Evolutionary conservation across 2,329 filamentous ascomycete species (phyloP).

Genomic region (Pseudogymnoascus sp.): DNA sequence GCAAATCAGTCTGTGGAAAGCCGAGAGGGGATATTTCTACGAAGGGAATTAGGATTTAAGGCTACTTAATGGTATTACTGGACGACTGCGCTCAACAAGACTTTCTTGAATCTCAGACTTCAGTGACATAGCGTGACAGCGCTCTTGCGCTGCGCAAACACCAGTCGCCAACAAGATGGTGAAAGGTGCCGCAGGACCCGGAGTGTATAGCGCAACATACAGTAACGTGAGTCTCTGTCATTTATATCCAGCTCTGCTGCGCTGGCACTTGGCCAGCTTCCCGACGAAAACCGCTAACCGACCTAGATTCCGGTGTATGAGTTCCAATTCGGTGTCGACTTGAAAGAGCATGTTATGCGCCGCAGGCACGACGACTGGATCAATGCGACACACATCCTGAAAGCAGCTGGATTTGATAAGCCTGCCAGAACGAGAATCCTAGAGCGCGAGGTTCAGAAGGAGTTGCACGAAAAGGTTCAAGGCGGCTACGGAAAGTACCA

Average conservation of each 20-base stretch:
- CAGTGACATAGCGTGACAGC: background rate
- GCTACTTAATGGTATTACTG: background rate
- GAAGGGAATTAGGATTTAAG: background rate
- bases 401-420: slow-evolving; percentile 95
- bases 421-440: slow-evolving; percentile 89
- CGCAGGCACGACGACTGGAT: slow-evolving; percentile 92
- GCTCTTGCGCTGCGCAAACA: background rate
- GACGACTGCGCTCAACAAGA: background rate
- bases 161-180: slow-evolving; percentile 23
- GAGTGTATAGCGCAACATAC: slow-evolving; percentile 60
- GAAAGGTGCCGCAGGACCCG: slow-evolving; percentile 23
- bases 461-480: slow-evolving; percentile 94
- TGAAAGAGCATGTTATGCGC: slow-evolving; percentile 89
- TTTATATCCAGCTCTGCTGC: background rate
- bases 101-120: background rate
- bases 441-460: slow-evolving; percentile 94
- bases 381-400: slow-evolving; percentile 98
- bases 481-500: slow-evolving; percentile 99
- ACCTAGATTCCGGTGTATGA: slow-evolving; percentile 87
- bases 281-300: slow-evolving; percentile 13
- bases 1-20: background rate
- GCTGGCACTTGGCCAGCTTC: slow-evolving; percentile 11
- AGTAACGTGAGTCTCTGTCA: slow-evolving; percentile 47
- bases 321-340: slow-evolving; percentile 72
- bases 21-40: slow-evolving; percentile 1